Base-by-base conservation (phyloP, 208 protist species). In the Leishmania tarentolae region DNA sequence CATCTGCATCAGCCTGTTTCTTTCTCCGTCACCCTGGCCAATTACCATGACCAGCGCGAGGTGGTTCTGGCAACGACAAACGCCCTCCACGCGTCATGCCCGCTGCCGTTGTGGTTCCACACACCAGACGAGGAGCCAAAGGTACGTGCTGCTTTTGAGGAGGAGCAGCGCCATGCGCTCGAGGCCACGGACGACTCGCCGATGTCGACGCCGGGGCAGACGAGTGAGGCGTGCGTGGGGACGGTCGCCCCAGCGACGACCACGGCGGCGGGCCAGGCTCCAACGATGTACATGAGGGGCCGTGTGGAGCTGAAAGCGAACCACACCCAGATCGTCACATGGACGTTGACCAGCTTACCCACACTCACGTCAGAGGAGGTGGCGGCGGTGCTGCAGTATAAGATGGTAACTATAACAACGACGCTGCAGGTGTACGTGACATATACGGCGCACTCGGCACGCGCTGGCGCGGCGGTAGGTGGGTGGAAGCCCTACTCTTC, bases 341-440 rank as follows among this genome's bases (percentile, higher is more conserved):
- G 88, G 86, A 92, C 87, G 52, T 72, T 94, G 57, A 86, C 84
- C 2, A 69, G 78, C 15, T 42, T 90, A 37, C 92, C 92, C 28
- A 21, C 52, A 4, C 76, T 95, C n/a, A 90, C 84, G 17, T 31
- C 73, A 28, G 84, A 87, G 61, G 83, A 95, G 73, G 80, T 78
- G 28, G 61, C 76, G 78, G 82, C 50, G 57, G 59, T 95, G 19
- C 71, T 89, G 59, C 87, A 82, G 47, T 84, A 93, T 69, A 85
- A 86, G 57, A 70, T 90, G 6, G 88, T 91, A 31, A 90, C 86
- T 37, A 53, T 93, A 1, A 84, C 86, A 40, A 73, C 82, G 13
- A 87, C 81, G 2, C 81, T 87, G 52, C 84, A 93, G 52, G 83
- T 95, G 8, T 88, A 83, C 57, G 90, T 95, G 63, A 91, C 88